Conservation (phyloP, 2,329 filamentous ascomycete species). For the Cladophialophora yegresii region DNA sequence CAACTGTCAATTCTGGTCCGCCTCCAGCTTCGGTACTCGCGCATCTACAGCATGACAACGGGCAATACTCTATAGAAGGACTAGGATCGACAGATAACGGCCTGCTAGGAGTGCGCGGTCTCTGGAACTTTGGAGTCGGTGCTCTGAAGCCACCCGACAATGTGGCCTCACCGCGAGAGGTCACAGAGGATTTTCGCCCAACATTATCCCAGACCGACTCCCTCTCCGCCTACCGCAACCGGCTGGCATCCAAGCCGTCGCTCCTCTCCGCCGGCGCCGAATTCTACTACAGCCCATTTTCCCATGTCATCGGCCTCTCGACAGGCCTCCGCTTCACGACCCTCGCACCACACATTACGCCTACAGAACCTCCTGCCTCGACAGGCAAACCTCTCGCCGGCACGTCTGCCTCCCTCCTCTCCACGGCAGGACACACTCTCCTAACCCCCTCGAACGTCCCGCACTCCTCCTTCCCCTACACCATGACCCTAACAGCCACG, state of each 20-base stretch:
- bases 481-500: conserved; percentile 88
- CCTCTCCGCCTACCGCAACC: conserved; percentile 23
- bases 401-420: conserved; percentile 36
- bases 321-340: conserved; percentile 88
- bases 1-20: conserved; percentile 50
- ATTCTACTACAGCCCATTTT: conserved; percentile 91
- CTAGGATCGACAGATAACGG: conserved; percentile 91
- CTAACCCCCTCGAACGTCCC: conserved; percentile 39
- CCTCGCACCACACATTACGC: conserved; percentile 47
- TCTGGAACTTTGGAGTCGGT: conserved; percentile 85
- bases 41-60: conserved; percentile 68
- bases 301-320: conserved; percentile 90
- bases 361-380: conserved; percentile 57
- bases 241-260: conserved; percentile 48
- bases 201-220: conserved; percentile 41
- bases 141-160: conserved; percentile 48
- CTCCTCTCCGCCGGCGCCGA: conserved; percentile 90
- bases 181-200: not conserved
- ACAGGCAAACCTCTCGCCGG: conserved; percentile 33
- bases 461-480: conserved; percentile 79
- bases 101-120: conserved; percentile 78
- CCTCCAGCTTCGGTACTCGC: conserved; percentile 51
- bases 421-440: conserved; percentile 31
- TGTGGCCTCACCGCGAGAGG: conserved; percentile 9
- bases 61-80: conserved; percentile 85